These are phyloP conservation scores for Dioscorea alata DNA, from an alignment of 106 monocot genomes.

Conservation along the genomic window DNA sequence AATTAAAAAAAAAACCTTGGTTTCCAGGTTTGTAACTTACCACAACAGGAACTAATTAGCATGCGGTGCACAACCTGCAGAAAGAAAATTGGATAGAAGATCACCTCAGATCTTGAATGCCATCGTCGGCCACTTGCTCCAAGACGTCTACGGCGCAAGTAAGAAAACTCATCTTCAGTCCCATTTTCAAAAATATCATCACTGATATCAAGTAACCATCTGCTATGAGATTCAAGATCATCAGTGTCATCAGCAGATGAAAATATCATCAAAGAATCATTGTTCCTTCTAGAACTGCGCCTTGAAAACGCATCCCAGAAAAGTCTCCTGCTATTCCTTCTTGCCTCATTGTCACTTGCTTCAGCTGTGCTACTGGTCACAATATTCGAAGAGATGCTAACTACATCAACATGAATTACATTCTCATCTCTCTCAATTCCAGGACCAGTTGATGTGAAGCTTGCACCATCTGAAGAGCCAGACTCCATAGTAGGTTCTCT, in stretches of 20 bases:
- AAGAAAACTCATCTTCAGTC: slow-evolving; percentile 25
- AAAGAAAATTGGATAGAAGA: slow-evolving; percentile 24
- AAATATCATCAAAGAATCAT: slow-evolving; percentile 15
- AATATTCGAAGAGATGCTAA: slow-evolving; percentile 44
- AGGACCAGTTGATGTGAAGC: slow-evolving; percentile 1
- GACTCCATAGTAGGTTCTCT: slow-evolving; percentile 23
- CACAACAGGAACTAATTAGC: slow-evolving; percentile 8
- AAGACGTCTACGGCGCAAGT: slow-evolving; percentile 27
- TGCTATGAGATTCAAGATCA: slow-evolving; percentile 40
- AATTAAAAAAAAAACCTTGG: too few species aligned
- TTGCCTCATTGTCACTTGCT: slow-evolving; percentile 19
- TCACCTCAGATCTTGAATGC: slow-evolving; percentile 71
- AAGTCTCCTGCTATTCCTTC: slow-evolving; percentile 57
- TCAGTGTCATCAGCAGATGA: slow-evolving; percentile 23
- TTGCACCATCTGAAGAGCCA: slow-evolving; percentile 10
- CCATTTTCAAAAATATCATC: slow-evolving; percentile 36
- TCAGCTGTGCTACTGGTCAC: slow-evolving; percentile 18
- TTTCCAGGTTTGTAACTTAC: not conserved
- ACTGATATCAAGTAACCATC: slow-evolving; percentile 55
- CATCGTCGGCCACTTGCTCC: slow-evolving; percentile 33
- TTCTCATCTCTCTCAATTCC: slow-evolving; percentile 20
- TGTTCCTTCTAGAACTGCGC: slow-evolving; percentile 33
- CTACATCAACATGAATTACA: slow-evolving; percentile 54
- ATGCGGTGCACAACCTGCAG: slow-evolving; percentile 14
- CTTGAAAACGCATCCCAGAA: slow-evolving; percentile 73